Evolutionary conservation across 768 basidiomycete genomes (phyloP).

Genomic region (Lyophyllum decastes): DNA sequence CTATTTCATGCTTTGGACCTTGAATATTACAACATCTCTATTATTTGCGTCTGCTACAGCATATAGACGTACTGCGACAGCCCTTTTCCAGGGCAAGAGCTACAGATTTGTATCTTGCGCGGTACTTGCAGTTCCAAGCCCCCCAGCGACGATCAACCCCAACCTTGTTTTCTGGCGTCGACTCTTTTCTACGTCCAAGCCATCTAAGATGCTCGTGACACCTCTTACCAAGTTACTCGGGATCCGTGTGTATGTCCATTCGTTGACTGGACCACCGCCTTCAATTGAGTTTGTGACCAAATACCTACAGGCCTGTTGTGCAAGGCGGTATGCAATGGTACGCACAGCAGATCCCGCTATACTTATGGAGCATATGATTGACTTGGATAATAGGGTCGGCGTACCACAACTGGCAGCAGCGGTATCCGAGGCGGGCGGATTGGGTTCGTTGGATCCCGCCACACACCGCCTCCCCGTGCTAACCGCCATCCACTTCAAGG

Average conservation of each 20-base stretch:
- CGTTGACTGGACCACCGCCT: neutral
- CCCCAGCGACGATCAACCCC: neutral
- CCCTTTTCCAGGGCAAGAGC: too few relatives aligned
- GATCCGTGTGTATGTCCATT: constrained; percentile 59
- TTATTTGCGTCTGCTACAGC: neutral
- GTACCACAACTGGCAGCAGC: constrained; percentile 73
- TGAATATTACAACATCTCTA: neutral
- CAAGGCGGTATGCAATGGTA: constrained; percentile 95
- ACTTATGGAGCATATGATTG: neutral
- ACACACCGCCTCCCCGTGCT: neutral
- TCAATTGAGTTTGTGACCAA: neutral
- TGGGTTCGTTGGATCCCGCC: constrained; percentile 46
- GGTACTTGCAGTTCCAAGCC: too few relatives aligned
- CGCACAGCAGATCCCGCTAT: constrained; percentile 2
- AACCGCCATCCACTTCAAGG: constrained; percentile 38
- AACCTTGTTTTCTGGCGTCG: neutral
- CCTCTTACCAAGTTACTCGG: constrained; percentile 63
- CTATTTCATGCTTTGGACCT: neutral
- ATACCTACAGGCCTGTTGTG: constrained; percentile 61
- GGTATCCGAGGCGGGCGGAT: constrained; percentile 80
- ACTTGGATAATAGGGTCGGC: constrained; percentile 69
- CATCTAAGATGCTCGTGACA: constrained; percentile 45
- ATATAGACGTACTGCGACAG: neutral
- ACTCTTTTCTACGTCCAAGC: constrained; percentile 4
- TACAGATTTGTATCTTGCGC: too few relatives aligned